phyloP scores from a whole-genome alignment of 306 rosid genomes.

The Neltuma alba region DNA sequence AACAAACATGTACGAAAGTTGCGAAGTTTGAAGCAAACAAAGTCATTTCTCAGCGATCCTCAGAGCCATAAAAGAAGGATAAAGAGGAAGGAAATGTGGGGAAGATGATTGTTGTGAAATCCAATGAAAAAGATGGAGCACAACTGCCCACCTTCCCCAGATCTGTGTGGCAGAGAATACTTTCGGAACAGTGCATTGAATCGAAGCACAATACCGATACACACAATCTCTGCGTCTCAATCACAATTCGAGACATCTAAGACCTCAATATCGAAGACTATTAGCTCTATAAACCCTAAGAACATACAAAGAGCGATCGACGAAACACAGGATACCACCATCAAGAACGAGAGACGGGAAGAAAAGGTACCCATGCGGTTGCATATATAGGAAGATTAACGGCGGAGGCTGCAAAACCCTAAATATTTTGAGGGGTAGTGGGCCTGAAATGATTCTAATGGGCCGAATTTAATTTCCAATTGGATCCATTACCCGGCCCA shows the following conservation, averaged over 20 bases:
- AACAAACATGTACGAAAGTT: too few species aligned
- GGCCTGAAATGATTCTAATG: not conserved
- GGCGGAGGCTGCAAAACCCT: not conserved
- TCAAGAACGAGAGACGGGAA: not conserved
- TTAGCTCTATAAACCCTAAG: not conserved
- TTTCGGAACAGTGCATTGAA: constrained; percentile 70
- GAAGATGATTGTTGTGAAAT: constrained; percentile 77
- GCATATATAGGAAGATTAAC: not conserved
- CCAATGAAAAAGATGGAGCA: constrained; percentile 44
- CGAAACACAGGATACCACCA: not conserved
- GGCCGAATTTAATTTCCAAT: not conserved
- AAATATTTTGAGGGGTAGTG: not conserved
- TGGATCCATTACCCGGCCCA: not conserved
- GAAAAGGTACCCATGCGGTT: not conserved
- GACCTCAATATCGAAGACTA: too few species aligned
- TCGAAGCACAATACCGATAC: constrained; percentile 71
- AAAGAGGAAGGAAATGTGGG: constrained; percentile 31
- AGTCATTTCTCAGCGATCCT: too few species aligned
- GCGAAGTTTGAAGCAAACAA: not conserved
- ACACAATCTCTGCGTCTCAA: constrained; percentile 68
- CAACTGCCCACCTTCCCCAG: constrained; percentile 86
- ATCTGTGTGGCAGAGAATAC: constrained; percentile 63
- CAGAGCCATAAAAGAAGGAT: not conserved
- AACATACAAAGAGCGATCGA: not conserved
- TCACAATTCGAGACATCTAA: not conserved